Evolutionary conservation across 441 rosid genomes (phyloP), one percentile per base, ranked within the genome.

Genomic region (Gossypium lobatum): DNA sequence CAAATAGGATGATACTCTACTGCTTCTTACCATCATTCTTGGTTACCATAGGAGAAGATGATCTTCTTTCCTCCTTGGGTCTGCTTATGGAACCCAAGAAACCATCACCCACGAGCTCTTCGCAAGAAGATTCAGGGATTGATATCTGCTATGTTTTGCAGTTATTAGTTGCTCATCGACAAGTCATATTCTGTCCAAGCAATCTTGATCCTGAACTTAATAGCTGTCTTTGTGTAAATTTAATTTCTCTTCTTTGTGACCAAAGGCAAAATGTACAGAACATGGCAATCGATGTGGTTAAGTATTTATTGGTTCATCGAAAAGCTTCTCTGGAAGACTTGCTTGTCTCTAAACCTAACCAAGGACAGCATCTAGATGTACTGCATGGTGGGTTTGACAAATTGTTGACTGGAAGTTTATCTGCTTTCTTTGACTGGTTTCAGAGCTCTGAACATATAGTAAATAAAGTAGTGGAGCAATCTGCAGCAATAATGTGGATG

Each of bases 401-500:
- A 83, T 85, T 97, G 79, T 81, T 97, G 87, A 92, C 97, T 73
- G 97, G 88, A 76, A 95, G 82, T 80, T 76, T 89, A 74, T 84
- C 93, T 73, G 76, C 81, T 71, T 97, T 97, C 85, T 83, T 87
- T 83, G 95, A 88, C 77, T 97, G 99, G 99, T 86, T 89, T 85
- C 87, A 81, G 82, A 80, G 85, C 86, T 90, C 96, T 37, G 93
- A 97, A 77, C 91, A 83, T 82, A 82, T 73, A 25, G 88, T 95
- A 78, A 88, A 86, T 86, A 92, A 89, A 82, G 97, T 93, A 74
- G 71, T 97, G 87, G 99, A 97, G 81, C 99, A 95, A 80, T 91
- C 93, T 86, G 99, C 99, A 76, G 94, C 92, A 59, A 89, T 93
- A 69, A 93, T 91, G 99, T 97, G 99, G 99, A 90, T 88, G 69